Conservation (phyloP, 2,329 filamentous ascomycete species). For the Xylaria sp. region DNA sequence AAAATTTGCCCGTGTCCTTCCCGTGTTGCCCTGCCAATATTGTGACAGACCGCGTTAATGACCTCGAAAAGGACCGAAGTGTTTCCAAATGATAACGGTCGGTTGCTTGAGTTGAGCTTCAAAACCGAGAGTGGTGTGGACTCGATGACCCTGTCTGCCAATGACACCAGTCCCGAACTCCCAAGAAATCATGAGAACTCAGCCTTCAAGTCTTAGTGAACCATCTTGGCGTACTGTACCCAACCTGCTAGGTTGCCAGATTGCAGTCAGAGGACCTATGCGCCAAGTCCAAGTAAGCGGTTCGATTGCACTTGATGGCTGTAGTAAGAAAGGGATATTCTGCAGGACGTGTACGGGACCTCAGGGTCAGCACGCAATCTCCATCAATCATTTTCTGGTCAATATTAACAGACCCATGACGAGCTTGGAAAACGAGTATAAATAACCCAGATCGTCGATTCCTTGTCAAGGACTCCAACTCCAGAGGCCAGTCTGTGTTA, state of each 20-base stretch:
- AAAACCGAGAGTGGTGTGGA: constrained; percentile 12
- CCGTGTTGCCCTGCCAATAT: not conserved
- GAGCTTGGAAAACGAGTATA: constrained; percentile 10
- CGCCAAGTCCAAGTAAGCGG: constrained; percentile 17
- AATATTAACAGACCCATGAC: not conserved
- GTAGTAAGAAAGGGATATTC: constrained; percentile 11
- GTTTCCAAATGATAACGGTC: not conserved
- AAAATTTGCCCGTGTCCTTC: not conserved
- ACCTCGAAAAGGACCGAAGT: not conserved
- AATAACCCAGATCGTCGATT: constrained; percentile 8
- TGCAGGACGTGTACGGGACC: not conserved
- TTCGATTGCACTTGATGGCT: constrained; percentile 12
- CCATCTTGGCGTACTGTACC: constrained; percentile 14
- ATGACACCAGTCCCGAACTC: not conserved
- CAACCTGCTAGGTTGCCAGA: constrained; percentile 5
- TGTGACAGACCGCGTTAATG: not conserved
- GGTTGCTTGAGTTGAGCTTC: constrained; percentile 4
- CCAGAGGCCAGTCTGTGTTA: not conserved
- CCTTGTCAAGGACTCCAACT: not conserved
- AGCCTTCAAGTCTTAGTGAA: not conserved
- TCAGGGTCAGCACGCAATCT: constrained; percentile 5
- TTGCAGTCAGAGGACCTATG: constrained; percentile 12
- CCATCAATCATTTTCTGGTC: not conserved
- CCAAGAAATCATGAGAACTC: constrained; percentile 5
- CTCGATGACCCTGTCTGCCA: constrained; percentile 7